Percentiles rank a stretch among this genome's conserved stretches.
Conservation (phyloP, 148 eudicot species). For the Amaranthus hypochondriacus region DNA sequence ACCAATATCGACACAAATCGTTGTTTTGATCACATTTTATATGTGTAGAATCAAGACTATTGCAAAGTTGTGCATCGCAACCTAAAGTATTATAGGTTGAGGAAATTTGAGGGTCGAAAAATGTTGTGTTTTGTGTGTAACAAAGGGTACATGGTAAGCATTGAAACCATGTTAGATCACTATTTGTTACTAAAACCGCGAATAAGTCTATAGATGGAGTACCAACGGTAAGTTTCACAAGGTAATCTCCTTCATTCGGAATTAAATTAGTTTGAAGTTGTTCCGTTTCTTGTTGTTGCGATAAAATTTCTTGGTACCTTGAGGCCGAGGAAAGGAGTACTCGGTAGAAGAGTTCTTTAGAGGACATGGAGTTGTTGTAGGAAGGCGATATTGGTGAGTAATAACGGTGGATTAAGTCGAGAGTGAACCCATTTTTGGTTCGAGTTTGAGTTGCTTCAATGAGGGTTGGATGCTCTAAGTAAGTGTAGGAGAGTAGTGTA, state of each 20-base stretch:
- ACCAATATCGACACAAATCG: conserved; percentile 25
- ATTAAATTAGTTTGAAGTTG: conserved; percentile 5
- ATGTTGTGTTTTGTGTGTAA: conserved; percentile 18
- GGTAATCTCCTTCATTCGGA: conserved; percentile 20
- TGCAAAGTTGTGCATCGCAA: conserved; percentile 23
- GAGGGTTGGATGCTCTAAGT: not conserved
- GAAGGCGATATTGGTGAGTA: conserved; percentile 22
- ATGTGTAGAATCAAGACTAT: conserved; percentile 3
- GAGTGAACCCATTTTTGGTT: not conserved
- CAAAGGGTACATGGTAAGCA: conserved; percentile 25
- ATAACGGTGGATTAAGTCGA: conserved; percentile 20
- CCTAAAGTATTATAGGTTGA: conserved; percentile 16
- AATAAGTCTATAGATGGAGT: conserved; percentile 21
- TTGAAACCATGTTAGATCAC: conserved; percentile 31
- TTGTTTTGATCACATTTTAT: not conserved
- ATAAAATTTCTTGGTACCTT: not conserved
- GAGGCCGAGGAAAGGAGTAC: conserved; percentile 9
- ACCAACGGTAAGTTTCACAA: conserved; percentile 23
- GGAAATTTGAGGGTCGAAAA: conserved; percentile 23
- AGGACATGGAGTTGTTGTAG: conserved; percentile 21
- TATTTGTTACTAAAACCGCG: conserved; percentile 14
- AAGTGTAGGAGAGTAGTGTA: conserved; percentile 6
- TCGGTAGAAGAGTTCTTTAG: conserved; percentile 2
- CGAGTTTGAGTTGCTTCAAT: conserved; percentile 14
- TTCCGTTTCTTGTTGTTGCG: not conserved